Base-by-base conservation (phyloP, 495 filamentous ascomycete genomes). In the Hypoxylon subgilvum region DNA sequence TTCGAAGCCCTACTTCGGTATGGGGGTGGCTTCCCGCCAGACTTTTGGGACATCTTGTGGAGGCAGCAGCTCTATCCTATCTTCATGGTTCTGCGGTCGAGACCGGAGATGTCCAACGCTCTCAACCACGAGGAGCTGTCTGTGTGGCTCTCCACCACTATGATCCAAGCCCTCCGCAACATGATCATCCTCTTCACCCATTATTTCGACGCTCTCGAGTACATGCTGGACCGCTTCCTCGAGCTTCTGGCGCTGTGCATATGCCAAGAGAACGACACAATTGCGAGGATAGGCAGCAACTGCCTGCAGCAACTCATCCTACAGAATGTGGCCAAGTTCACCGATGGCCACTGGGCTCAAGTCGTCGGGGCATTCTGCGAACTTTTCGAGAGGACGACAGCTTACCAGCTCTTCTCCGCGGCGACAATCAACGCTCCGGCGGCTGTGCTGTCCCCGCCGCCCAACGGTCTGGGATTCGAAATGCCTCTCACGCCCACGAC, bases 31-130 rank as follows among this genome's bases (percentile, higher is more conserved):
- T 99, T 96, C 67, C 92, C 94, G 2, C 77, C 86, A 0, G 91
- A 96, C 38, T 99, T 99, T 67, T 99, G 94, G 94, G 94, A 99
- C 67, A 96, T 92, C 7, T 83, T 99, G 17, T 99, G 94, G 91
- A 84, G 92, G 43, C 93, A 99, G 70, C 82, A 97, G 25, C 86
- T 99, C 1, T 97, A 94, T 57, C 94, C 94, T 0, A 99, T 97
- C 61, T 99, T 99, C 75, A 93, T 97, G 81, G 94, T 99, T 0
- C 76, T 99, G 13, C 92, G 94, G 60, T 96, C 92, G 6, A 89
- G 92, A 57, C 94, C 92, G 0, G 94, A 99, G 71, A 96, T 97
- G 89, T 84, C 85, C 42, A 96, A 96, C 65, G 89, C 90, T 13
- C 82, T 90, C 2, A 96, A 90, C 54, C 92, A 96, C 60, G 94